phyloP scores from a whole-genome alignment of 805 yeast species.

The Wickerhamiella musiphila region DNA sequence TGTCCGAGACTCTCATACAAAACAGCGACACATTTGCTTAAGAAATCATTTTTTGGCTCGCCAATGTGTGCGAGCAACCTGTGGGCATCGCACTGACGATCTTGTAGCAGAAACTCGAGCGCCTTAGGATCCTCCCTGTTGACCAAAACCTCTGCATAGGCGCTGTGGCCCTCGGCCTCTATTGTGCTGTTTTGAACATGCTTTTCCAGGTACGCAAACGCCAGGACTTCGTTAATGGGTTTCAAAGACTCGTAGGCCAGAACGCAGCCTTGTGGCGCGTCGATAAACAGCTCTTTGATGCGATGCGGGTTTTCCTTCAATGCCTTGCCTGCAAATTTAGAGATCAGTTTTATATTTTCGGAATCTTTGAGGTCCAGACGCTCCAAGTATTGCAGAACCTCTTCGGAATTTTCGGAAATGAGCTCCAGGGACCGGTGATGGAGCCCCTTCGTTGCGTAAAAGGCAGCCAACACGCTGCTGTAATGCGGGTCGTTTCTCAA shows the following conservation, averaged over 20 bases:
- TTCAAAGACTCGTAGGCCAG: constrained; percentile 2
- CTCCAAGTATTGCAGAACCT: constrained; percentile 16
- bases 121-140: constrained; percentile 2
- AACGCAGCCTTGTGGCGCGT: neutral
- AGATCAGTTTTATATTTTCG: constrained; percentile 9
- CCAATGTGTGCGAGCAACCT: constrained; percentile 33
- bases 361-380: neutral
- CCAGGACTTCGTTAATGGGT: constrained; percentile 1
- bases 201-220: constrained; percentile 1
- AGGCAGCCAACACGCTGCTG: constrained; percentile 61
- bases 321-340: neutral
- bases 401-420: constrained; percentile 26
- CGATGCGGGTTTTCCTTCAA: neutral
- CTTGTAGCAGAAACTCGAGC: neutral
- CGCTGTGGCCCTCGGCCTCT: constrained; percentile 8
- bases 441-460: constrained; percentile 42
- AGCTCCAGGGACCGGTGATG: constrained; percentile 55
- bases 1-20: constrained; percentile 42
- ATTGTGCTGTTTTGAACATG: neutral
- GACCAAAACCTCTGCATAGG: constrained; percentile 12
- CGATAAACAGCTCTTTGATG: constrained; percentile 1
- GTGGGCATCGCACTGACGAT: constrained; percentile 23
- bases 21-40: constrained; percentile 26
- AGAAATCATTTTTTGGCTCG: neutral
- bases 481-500: too few relatives aligned